Evolutionary conservation across 345 rosid species (phyloP).

Genomic region (Moringa oleifera): DNA sequence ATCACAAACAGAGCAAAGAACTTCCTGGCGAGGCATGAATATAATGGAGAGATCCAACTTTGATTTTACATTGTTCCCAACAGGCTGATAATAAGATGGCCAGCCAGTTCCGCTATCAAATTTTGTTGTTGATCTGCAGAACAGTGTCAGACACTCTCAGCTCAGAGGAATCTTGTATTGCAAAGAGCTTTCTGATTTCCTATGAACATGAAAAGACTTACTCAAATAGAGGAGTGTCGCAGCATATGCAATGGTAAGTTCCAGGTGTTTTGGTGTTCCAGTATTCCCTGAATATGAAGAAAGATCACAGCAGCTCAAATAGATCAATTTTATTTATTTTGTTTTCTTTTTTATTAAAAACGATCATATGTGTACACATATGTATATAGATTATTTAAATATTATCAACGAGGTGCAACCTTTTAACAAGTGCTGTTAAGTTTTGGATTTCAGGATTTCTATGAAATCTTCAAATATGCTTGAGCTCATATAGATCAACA

Average conservation of each 20-base stretch:
- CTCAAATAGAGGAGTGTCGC: constrained; percentile 78
- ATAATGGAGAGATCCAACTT: constrained; percentile 69
- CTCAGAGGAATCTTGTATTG: background rate
- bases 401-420: too few species aligned
- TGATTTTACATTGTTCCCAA: constrained; percentile 62
- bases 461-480: too few species aligned
- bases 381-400: too few species aligned
- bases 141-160: constrained; percentile 8
- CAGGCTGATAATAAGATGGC: constrained; percentile 83
- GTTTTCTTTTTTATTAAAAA: too few species aligned
- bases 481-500: too few species aligned
- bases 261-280: constrained; percentile 82
- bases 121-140: constrained; percentile 73
- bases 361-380: too few species aligned
- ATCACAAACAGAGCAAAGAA: constrained; percentile 53
- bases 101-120: constrained; percentile 98
- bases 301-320: background rate
- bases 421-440: too few species aligned
- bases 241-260: constrained; percentile 81
- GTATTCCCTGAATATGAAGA: constrained; percentile 49
- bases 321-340: too few species aligned
- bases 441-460: too few species aligned
- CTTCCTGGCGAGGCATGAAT: constrained; percentile 93
- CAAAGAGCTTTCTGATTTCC: background rate
- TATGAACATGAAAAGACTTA: constrained; percentile 21